Conservation (phyloP, 2,329 filamentous ascomycete genomes). For the Xylariaceae sp. region DNA sequence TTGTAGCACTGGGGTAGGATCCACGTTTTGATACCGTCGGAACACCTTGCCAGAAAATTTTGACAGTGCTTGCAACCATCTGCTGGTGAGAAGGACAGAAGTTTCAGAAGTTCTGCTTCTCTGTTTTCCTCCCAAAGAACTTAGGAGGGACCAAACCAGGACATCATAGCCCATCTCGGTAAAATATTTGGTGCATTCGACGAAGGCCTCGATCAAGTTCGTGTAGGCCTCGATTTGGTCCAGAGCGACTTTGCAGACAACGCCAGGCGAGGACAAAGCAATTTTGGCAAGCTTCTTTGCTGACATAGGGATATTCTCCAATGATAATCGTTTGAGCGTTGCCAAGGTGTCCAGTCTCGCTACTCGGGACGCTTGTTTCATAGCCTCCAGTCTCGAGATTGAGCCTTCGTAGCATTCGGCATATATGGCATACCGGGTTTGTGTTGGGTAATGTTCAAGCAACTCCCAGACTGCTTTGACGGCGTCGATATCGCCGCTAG, state of each 20-base stretch:
- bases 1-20: conserved; percentile 78
- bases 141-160: conserved; percentile 87
- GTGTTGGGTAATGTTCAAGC: conserved; percentile 71
- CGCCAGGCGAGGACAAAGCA: conserved; percentile 83
- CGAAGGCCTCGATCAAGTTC: conserved; percentile 91
- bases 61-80: conserved; percentile 86
- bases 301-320: conserved; percentile 82
- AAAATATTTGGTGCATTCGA: conserved; percentile 92
- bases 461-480: conserved; percentile 86
- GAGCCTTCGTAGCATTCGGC: conserved; percentile 86
- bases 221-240: conserved; percentile 90
- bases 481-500: conserved; percentile 75
- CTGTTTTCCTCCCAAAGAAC: conserved; percentile 58
- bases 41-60: conserved; percentile 90
- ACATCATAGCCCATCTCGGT: conserved; percentile 91
- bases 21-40: conserved; percentile 77
- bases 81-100: conserved; percentile 71
- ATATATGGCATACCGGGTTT: conserved; percentile 81
- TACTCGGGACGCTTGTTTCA: conserved; percentile 73
- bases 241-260: conserved; percentile 86
- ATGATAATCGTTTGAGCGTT: conserved; percentile 83
- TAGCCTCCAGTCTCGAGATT: conserved; percentile 70
- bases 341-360: conserved; percentile 76
- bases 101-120: conserved; percentile 60
- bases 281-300: conserved; percentile 86